These are phyloP conservation scores for Teratosphaeria viscida DNA, from an alignment of 2,329 filamentous ascomycete genomes.

Conservation along the genomic window DNA sequence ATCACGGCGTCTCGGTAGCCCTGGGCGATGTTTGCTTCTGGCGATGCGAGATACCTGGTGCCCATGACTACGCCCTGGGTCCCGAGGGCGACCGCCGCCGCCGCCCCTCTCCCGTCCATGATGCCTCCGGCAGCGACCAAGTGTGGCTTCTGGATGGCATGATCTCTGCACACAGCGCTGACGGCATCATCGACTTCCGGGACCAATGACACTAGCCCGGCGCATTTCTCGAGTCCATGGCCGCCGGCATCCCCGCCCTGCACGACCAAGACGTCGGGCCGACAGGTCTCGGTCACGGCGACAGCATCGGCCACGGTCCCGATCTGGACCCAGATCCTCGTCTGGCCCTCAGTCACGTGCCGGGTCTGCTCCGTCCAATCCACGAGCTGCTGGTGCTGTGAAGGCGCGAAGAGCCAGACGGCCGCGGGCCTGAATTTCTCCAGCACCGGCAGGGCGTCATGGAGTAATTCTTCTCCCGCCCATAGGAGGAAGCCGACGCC, in stretches of 20 bases:
- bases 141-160: conserved; percentile 28
- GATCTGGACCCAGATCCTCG: conserved; percentile 49
- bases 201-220: conserved; percentile 46
- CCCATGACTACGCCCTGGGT: conserved; percentile 48
- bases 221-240: conserved; percentile 47
- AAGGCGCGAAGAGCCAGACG: conserved; percentile 58
- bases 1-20: conserved; percentile 40
- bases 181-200: conserved; percentile 47
- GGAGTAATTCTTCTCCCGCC: conserved; percentile 9
- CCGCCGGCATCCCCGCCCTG: conserved; percentile 57
- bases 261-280: conserved; percentile 47
- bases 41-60: conserved; percentile 49
- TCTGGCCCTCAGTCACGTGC: conserved; percentile 22
- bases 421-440: conserved; percentile 46
- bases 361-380: conserved; percentile 25
- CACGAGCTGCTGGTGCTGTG: conserved; percentile 27
- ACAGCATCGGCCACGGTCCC: conserved; percentile 48
- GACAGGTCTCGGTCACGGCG: conserved; percentile 36
- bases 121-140: conserved; percentile 49
- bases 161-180: conserved; percentile 1
- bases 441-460: conserved; percentile 40
- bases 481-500: conserved; percentile 54
- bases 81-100: conserved; percentile 46
- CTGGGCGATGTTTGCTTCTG: conserved; percentile 33
- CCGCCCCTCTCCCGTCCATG: conserved; percentile 43